Evolutionary conservation across 352 stramenopile genomes (phyloP).

Genomic region (Blastocystis sp.): DNA sequence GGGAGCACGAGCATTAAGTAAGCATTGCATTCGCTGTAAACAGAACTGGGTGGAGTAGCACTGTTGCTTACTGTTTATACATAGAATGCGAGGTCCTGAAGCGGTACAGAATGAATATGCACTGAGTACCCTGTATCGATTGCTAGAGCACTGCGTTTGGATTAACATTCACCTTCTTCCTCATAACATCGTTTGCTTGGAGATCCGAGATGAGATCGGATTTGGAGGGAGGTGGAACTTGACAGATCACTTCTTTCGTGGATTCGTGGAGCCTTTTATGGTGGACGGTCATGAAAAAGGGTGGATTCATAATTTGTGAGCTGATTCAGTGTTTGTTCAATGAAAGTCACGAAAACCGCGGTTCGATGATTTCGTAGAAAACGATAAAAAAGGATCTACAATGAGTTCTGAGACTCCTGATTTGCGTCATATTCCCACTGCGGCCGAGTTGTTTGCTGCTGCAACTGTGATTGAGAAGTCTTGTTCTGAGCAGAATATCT

Average conservation of each 20-base stretch:
- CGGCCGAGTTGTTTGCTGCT: conserved; percentile 23
- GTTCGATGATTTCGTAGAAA: too few relatives aligned
- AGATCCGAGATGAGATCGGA: conserved; percentile 72
- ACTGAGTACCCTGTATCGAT: conserved; percentile 67
- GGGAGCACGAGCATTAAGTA: conserved; percentile 73
- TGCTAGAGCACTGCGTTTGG: conserved; percentile 72
- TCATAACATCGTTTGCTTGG: conserved; percentile 72
- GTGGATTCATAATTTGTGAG: conserved; percentile 69
- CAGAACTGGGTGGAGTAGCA: conserved; percentile 71
- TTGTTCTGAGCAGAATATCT: conserved; percentile 57
- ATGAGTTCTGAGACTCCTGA: conserved; percentile 18
- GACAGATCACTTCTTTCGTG: conserved; percentile 68
- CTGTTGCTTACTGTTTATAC: background rate
- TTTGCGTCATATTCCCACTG: conserved; percentile 12
- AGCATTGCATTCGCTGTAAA: conserved; percentile 73
- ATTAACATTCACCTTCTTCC: conserved; percentile 77
- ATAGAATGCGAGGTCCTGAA: conserved; percentile 70
- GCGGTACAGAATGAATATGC: conserved; percentile 71
- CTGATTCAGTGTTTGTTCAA: background rate
- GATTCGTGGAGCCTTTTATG: conserved; percentile 78
- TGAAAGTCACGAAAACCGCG: background rate
- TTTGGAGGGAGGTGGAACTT: conserved; percentile 75
- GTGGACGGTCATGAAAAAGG: conserved; percentile 72
- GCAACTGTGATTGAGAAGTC: conserved; percentile 41
- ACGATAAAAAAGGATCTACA: background rate